phyloP scores from a whole-genome alignment of 2,329 filamentous ascomycete species.

The Emmonsia crescens region DNA sequence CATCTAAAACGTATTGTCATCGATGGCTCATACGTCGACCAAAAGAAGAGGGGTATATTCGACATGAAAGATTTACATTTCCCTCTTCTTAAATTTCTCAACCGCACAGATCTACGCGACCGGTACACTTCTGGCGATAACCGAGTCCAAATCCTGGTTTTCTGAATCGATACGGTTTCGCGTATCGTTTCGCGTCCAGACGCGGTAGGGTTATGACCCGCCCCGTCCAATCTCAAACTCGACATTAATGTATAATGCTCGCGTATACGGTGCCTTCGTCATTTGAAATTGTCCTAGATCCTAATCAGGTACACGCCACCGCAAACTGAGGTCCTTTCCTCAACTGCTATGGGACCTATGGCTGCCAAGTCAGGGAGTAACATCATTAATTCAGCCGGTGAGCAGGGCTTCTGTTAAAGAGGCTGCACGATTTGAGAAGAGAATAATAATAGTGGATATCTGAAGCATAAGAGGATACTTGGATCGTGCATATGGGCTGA shows the following conservation, averaged over 20 bases:
- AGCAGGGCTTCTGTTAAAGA: neutral
- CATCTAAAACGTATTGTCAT: slow-evolving; percentile 70
- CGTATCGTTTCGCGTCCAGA: neutral
- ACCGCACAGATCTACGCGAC: slow-evolving; percentile 58
- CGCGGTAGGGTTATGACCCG: neutral
- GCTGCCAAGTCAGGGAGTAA: neutral
- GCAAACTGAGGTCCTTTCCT: neutral
- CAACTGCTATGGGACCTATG: neutral
- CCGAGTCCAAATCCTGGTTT: slow-evolving; percentile 40
- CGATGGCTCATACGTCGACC: slow-evolving; percentile 85
- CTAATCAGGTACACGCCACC: neutral
- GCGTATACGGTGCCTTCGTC: neutral
- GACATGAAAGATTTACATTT: slow-evolving; percentile 92
- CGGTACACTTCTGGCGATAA: slow-evolving; percentile 50
- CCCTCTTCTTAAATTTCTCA: slow-evolving; percentile 65
- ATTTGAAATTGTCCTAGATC: neutral
- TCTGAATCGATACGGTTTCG: slow-evolving; percentile 37
- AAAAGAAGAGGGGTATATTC: slow-evolving; percentile 85
- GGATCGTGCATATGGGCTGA: neutral
- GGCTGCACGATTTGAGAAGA: neutral
- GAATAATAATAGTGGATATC: neutral
- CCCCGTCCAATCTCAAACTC: neutral
- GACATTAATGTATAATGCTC: neutral
- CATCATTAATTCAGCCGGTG: neutral
- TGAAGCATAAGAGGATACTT: no score